phyloP scores from a whole-genome alignment of 2,329 filamentous ascomycete species.

The Calonectria crousiana region DNA sequence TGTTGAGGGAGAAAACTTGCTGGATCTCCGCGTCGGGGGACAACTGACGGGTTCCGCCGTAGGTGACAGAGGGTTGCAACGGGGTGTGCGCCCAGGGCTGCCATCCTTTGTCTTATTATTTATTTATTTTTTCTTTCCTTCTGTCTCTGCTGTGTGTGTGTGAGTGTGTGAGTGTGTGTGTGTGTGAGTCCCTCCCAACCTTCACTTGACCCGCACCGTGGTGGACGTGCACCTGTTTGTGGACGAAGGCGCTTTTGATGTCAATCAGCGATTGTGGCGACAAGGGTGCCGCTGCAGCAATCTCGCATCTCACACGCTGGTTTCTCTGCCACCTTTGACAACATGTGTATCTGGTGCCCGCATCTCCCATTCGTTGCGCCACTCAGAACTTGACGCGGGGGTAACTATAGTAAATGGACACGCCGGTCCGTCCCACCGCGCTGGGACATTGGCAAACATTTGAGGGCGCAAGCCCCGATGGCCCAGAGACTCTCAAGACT shows the following conservation, averaged over 20 bases:
- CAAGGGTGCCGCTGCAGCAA: neutral
- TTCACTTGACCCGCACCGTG: neutral
- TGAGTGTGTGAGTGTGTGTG: neutral
- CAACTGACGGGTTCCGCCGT: neutral
- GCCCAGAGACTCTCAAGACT: neutral
- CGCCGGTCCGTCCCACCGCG: neutral
- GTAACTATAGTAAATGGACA: constrained; percentile 7
- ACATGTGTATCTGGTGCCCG: constrained; percentile 10
- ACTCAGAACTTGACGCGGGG: constrained; percentile 10
- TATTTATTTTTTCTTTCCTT: neutral
- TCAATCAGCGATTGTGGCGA: neutral
- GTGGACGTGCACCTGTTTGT: constrained; percentile 1
- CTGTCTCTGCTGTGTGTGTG: neutral
- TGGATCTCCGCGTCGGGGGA: neutral
- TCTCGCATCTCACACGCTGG: neutral
- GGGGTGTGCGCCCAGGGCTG: neutral
- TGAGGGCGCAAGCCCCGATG: neutral
- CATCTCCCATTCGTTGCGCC: constrained; percentile 2
- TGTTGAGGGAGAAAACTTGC: neutral
- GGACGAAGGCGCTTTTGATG: neutral
- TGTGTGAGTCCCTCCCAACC: neutral
- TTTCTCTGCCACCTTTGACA: neutral
- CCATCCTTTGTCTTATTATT: neutral
- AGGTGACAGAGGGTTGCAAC: neutral
- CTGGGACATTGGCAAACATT: neutral